Conservation (phyloP, 2,329 filamentous ascomycete genomes). For the Cladosporium colombiae region DNA sequence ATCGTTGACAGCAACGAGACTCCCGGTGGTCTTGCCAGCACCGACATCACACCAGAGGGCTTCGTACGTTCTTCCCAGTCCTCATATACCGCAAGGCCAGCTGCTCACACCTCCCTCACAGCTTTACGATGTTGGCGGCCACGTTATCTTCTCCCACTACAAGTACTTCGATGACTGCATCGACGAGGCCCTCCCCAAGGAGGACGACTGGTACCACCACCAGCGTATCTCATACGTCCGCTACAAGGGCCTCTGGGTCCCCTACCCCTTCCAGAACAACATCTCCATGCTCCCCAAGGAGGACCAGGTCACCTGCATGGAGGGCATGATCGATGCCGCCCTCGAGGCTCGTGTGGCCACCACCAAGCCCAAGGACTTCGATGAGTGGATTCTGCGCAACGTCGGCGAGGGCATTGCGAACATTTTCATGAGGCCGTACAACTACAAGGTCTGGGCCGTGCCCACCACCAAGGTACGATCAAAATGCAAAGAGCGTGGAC, state of each 20-base stretch:
- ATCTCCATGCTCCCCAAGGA: conserved; percentile 97
- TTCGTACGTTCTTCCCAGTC: conserved; percentile 69
- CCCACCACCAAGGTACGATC: conserved; percentile 85
- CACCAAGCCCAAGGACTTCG: conserved; percentile 93
- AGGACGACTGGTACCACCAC: conserved; percentile 95
- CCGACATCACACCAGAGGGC: conserved; percentile 91
- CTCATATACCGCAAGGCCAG: conserved; percentile 14
- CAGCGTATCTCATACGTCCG: conserved; percentile 99
- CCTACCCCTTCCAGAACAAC: conserved; percentile 99
- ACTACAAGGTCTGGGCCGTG: conserved; percentile 99
- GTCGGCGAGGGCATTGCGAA: conserved; percentile 87
- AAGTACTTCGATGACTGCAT: conserved; percentile 99
- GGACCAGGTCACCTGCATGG: conserved; percentile 90
- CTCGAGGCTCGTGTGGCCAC: conserved; percentile 81
- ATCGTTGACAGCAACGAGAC: conserved; percentile 90
- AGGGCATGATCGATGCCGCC: conserved; percentile 93
- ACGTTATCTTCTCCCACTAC: conserved; percentile 99
- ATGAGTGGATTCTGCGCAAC: conserved; percentile 96
- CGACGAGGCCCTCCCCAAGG: conserved; percentile 90
- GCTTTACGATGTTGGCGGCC: conserved; percentile 97
- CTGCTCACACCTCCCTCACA: conserved; percentile 41
- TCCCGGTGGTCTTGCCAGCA: conserved; percentile 92
- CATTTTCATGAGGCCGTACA: conserved; percentile 98
- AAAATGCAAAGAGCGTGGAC: conserved; percentile 1
- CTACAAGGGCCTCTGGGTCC: conserved; percentile 94